phyloP scores from a whole-genome alignment of 148 eudicot genomes.

The Salicornia ramosissima region DNA sequence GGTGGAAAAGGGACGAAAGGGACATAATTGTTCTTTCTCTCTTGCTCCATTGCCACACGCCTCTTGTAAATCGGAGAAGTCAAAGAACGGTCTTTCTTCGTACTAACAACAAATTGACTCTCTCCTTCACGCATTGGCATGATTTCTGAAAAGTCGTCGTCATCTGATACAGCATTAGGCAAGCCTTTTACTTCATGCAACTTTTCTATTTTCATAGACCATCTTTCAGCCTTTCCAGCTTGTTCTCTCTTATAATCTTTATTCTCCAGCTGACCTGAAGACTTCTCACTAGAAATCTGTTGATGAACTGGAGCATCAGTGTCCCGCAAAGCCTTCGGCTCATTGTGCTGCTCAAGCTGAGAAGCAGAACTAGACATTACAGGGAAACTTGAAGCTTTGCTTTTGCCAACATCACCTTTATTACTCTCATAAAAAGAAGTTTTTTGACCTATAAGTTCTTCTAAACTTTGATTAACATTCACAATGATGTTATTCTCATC shows the following conservation, averaged over 20 bases:
- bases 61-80: conserved; percentile 68
- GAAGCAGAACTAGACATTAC: conserved; percentile 14
- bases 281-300: conserved; percentile 30
- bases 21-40: conserved; percentile 50
- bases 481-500: conserved; percentile 17
- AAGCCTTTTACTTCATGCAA: conserved; percentile 39
- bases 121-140: conserved; percentile 87
- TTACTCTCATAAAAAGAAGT: conserved; percentile 20
- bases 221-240: conserved; percentile 44
- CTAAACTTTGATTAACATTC: conserved; percentile 26
- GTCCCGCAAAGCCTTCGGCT: conserved; percentile 20
- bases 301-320: conserved; percentile 36
- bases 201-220: conserved; percentile 52
- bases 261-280: conserved; percentile 17
- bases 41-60: conserved; percentile 66
- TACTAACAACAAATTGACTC: conserved; percentile 63
- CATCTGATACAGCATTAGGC: conserved; percentile 37
- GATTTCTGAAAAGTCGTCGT: conserved; percentile 64
- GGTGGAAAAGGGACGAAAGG: conserved; percentile 98
- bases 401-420: conserved; percentile 7
- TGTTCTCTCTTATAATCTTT: conserved; percentile 24
- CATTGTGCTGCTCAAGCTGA: conserved; percentile 6
- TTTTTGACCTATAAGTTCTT: conserved; percentile 27
- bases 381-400: background rate
- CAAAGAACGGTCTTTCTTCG: conserved; percentile 76